phyloP scores from a whole-genome alignment of 106 monocot genomes.

The Posidonia australis region DNA sequence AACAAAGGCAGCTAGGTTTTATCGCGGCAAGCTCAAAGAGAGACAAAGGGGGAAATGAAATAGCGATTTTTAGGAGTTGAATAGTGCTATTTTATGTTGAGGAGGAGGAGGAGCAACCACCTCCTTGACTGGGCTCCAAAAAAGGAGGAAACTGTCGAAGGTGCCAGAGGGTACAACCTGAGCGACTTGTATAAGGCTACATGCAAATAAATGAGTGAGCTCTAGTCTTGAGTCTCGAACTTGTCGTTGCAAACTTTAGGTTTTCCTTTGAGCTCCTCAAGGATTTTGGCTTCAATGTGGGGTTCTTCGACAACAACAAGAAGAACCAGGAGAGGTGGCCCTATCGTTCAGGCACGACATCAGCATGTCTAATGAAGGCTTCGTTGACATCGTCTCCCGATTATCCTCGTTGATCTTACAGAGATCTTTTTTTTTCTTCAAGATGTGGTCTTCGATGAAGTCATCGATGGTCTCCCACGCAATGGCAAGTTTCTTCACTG shows the following conservation, averaged over 20 bases:
- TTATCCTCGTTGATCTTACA: background rate
- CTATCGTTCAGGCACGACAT: conserved; percentile 1
- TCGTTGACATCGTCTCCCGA: background rate
- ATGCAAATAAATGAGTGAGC: conserved; percentile 7
- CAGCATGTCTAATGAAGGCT: conserved; percentile 2
- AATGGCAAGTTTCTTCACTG: conserved; percentile 9
- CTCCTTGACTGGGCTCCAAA: too few relatives aligned
- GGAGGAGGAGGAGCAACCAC: too few relatives aligned
- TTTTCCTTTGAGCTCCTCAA: conserved; percentile 1
- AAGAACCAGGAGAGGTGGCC: conserved; percentile 14
- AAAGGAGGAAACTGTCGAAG: too few relatives aligned
- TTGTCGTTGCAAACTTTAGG: background rate
- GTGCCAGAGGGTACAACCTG: conserved; percentile 15
- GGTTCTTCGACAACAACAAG: conserved; percentile 10
- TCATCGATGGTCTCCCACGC: conserved; percentile 12
- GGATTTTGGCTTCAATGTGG: conserved; percentile 13
- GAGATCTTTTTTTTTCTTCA: conserved; percentile 1
- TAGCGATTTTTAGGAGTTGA: too few relatives aligned
- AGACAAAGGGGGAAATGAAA: too few relatives aligned
- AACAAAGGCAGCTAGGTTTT: too few relatives aligned
- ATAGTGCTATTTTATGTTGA: too few relatives aligned
- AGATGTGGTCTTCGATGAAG: conserved; percentile 2
- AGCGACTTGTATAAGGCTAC: conserved; percentile 9
- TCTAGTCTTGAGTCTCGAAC: background rate
- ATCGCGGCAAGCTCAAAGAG: too few relatives aligned